Conservation (phyloP, 805 yeast genomes). For the Saturnispora kantuleensis region DNA sequence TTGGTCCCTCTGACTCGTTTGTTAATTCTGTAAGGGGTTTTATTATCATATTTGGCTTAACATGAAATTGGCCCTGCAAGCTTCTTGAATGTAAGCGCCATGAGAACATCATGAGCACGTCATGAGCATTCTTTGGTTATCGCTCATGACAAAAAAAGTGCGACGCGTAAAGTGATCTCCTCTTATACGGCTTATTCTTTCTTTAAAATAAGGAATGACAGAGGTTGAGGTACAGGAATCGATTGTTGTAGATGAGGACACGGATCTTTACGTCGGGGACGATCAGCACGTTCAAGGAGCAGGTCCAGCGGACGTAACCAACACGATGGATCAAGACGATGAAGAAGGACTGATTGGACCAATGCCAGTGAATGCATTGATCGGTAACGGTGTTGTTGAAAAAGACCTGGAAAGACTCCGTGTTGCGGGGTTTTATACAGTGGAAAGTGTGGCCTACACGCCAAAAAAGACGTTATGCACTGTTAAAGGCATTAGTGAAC, state of each 20-base stretch:
- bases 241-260: too few species aligned
- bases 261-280: too few species aligned
- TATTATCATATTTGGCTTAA: too few species aligned
- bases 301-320: background rate
- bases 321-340: constrained; percentile 35
- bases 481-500: constrained; percentile 90
- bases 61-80: too few species aligned
- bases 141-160: background rate
- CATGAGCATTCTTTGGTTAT: background rate
- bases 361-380: constrained; percentile 40
- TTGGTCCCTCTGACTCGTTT: too few species aligned
- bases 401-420: constrained; percentile 71
- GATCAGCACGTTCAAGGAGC: background rate
- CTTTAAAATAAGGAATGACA: too few species aligned
- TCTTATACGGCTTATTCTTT: background rate
- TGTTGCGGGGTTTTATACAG: constrained; percentile 81
- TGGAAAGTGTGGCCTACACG: constrained; percentile 87
- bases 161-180: constrained; percentile 4
- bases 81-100: background rate
- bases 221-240: constrained; percentile 1
- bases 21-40: too few species aligned
- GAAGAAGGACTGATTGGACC: constrained; percentile 40
- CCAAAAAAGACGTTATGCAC: constrained; percentile 69
- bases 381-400: constrained; percentile 78
- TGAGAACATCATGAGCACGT: background rate